Evolutionary conservation across 345 rosid species (phyloP), one percentile per base, ranked within the genome.

Genomic region (Ceriops decandra): DNA sequence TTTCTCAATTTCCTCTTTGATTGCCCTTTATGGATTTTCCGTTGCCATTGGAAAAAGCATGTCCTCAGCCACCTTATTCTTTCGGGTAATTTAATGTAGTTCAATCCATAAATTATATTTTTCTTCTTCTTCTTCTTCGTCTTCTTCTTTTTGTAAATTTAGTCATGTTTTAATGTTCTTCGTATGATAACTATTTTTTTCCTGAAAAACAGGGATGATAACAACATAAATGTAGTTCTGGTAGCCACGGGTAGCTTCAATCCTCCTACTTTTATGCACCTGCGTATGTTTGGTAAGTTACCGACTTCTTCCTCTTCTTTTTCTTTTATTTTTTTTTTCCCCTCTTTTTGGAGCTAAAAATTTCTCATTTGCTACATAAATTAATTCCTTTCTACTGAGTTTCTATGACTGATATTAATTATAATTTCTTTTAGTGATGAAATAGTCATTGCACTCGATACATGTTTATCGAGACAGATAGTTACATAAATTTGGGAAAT

Each of bases 241-340:
- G 91, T 91, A 51, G 89, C 91, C 17, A 85, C 90, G 27, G 96
- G 99, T 60, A 88, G 95, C 78, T 95, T 95, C 89, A 95, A 90
- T 77, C 99, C 99, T 79, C 99, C 99, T 2, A 95, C 97, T 64
- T 83, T 80, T 72, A 95, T 95, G 97, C 99, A 89, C 80, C 72
- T 90, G 73, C 96, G 97, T 66, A 78, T 95, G 86, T 87, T 95
- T 79, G 97, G 98, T 90, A 49, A 81, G 82, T 62, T 74, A 7
- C 36, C 10, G 36, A 28, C 24, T 75, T 31, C n/a, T 16, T 56
- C 5, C 16, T 28, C 59, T 67, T 36, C 42, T 42, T 38, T 60
- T 42, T 11, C 10, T 22, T 52, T 46, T 28, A 28, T 63, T 15
- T 16, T 58, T 47, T 3, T 10, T 49, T 22, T n/a, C n/a, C 26